A percentile compares a stretch with the other conserved stretches of the same genome.
These are phyloP conservation scores for Grammothele lineata DNA, from an alignment of 768 basidiomycete genomes.

Conservation along the genomic window DNA sequence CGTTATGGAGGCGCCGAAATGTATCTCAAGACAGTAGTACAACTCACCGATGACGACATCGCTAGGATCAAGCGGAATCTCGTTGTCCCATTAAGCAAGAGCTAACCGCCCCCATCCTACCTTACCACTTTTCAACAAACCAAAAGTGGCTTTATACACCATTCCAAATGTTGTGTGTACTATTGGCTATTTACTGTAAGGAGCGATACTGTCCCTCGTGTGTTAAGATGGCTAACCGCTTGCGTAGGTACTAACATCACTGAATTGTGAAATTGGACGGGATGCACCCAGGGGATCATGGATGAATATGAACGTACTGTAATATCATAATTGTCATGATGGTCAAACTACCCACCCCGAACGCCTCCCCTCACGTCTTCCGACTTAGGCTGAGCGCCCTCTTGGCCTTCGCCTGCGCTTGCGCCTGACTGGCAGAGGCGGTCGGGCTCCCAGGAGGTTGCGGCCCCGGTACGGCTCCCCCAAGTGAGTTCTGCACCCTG, in stretches of 20 bases:
- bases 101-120: no score
- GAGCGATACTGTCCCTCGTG: no score
- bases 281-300: no score
- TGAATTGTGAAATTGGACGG: no score
- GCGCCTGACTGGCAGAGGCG: conserved; percentile 19
- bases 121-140: no score
- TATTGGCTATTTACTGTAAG: no score
- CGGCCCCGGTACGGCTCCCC: conserved; percentile 17
- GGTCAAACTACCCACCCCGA: no score
- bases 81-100: conserved; percentile 9
- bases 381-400: conserved; percentile 39
- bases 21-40: conserved; percentile 54
- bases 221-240: no score
- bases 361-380: conserved; percentile 21
- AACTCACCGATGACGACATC: conserved; percentile 62
- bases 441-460: conserved; percentile 29
- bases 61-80: conserved; percentile 54
- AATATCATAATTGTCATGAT: not conserved
- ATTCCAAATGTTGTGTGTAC: no score
- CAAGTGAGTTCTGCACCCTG: conserved; percentile 39
- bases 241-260: no score
- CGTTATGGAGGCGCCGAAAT: conserved; percentile 66
- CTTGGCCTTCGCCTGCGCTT: conserved; percentile 34
- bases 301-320: no score
- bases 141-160: no score